Conservation (phyloP, 768 basidiomycete species). For the Russula griseocarnosa region DNA sequence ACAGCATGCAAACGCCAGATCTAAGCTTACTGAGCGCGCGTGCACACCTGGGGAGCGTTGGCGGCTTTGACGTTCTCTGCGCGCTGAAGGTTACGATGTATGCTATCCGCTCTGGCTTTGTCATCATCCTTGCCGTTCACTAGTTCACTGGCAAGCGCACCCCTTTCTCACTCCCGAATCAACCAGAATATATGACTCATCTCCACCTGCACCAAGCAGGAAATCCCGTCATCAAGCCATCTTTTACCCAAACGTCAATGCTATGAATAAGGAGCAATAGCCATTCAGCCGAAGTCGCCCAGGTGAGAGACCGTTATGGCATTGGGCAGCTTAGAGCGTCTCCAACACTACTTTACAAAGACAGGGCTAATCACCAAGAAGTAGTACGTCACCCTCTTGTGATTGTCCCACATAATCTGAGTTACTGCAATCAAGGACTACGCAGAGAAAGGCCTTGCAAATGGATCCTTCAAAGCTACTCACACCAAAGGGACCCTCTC, state of each 20-base stretch:
- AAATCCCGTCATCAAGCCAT: slow-evolving; percentile 66
- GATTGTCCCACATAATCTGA: slow-evolving; percentile 12
- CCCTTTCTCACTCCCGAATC: slow-evolving; percentile 62
- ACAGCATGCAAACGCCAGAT: no score
- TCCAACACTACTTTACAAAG: slow-evolving; percentile 94
- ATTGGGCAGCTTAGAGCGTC: slow-evolving; percentile 91
- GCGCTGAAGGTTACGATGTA: no score
- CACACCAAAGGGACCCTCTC: slow-evolving; percentile 38
- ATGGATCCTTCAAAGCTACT: slow-evolving; percentile 48
- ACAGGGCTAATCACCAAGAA: slow-evolving; percentile 70
- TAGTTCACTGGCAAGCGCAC: no score
- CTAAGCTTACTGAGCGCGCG: no score
- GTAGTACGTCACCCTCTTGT: slow-evolving; percentile 48
- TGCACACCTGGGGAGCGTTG: no score
- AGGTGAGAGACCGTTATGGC: slow-evolving; percentile 93
- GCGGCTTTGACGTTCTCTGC: no score
- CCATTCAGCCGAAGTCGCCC: slow-evolving; percentile 84
- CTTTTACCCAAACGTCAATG: slow-evolving; percentile 71
- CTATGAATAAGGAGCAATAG: slow-evolving; percentile 68
- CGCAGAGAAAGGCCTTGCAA: slow-evolving; percentile 55
- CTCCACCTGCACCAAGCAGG: slow-evolving; percentile 37
- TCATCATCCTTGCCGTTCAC: no score
- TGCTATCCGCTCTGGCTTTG: no score
- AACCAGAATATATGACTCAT: slow-evolving; percentile 43
- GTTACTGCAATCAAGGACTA: slow-evolving; percentile 40